Percentiles rank a stretch among this genome's conserved stretches.
Conservation (phyloP, 139 green algal genomes). For the Asterochloris sp. region DNA sequence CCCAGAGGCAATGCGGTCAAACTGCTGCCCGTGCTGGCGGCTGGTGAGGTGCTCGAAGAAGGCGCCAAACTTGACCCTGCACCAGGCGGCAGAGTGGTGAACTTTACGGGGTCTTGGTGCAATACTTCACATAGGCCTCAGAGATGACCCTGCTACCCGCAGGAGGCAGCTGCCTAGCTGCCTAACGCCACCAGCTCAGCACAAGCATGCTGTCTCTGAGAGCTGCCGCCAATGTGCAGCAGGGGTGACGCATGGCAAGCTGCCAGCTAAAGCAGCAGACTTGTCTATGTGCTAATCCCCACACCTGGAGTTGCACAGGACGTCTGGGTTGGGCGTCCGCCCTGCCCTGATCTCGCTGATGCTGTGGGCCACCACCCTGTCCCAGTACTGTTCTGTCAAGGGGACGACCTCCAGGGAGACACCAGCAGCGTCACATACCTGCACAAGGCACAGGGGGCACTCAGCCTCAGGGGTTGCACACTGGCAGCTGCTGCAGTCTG, state of each 20-base stretch:
- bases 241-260: no score
- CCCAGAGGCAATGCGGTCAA: constrained; percentile 75
- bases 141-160: no score
- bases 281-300: background rate
- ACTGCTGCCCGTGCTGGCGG: constrained; percentile 32
- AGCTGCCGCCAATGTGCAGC: no score
- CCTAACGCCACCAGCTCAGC: no score
- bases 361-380: constrained; percentile 80
- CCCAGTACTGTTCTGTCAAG: constrained; percentile 85
- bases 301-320: constrained; percentile 92
- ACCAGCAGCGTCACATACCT: constrained; percentile 65
- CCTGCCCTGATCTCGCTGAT: constrained; percentile 82
- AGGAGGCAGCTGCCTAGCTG: no score
- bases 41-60: constrained; percentile 77
- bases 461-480: no score
- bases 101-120: no score
- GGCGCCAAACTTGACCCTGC: constrained; percentile 86
- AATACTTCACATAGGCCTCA: no score
- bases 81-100: background rate
- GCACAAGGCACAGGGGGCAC: background rate
- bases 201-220: no score
- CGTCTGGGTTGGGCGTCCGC: constrained; percentile 96
- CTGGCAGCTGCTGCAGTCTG: no score
- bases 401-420: constrained; percentile 83
- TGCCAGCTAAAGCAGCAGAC: no score